These are phyloP conservation scores for Pouteria glomerata DNA, from an alignment of 148 eudicot genomes.

Conservation along the genomic window DNA sequence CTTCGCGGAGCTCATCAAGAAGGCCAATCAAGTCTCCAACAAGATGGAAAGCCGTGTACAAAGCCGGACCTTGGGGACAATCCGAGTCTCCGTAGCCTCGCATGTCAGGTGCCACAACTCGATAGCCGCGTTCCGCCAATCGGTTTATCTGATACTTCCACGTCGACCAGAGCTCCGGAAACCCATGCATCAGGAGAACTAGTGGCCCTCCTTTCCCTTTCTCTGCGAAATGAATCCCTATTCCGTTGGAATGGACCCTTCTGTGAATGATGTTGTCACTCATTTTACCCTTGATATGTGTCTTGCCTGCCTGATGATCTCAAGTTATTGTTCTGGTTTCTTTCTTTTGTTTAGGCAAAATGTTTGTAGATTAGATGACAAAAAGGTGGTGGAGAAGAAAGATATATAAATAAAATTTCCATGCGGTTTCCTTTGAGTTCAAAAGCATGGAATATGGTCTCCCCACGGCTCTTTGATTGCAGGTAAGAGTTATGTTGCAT, in stretches of 20 bases:
- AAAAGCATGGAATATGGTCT: too few species aligned
- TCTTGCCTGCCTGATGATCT: too few species aligned
- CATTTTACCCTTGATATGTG: too few species aligned
- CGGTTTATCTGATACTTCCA: neutral
- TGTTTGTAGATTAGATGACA: too few species aligned
- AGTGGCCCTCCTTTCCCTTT: constrained; percentile 7
- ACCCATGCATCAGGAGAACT: constrained; percentile 9
- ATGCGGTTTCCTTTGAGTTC: too few species aligned
- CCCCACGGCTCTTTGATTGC: too few species aligned
- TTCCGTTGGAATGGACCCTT: constrained; percentile 8
- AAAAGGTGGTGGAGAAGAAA: too few species aligned
- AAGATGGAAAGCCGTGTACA: constrained; percentile 1
- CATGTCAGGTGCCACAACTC: constrained; percentile 5
- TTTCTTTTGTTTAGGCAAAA: too few species aligned
- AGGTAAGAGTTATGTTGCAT: too few species aligned
- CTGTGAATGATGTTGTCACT: neutral
- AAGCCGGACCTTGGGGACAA: neutral
- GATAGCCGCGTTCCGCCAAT: neutral
- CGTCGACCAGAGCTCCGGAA: constrained; percentile 5
- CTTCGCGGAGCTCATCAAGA: constrained; percentile 4
- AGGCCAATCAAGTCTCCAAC: constrained; percentile 12
- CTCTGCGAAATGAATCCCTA: neutral
- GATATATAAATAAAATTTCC: too few species aligned
- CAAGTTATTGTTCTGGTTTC: too few species aligned
- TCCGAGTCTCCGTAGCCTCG: constrained; percentile 8